Base-by-base conservation (phyloP, 2,329 filamentous ascomycete genomes). In the Paecilomyces variotii region DNA sequence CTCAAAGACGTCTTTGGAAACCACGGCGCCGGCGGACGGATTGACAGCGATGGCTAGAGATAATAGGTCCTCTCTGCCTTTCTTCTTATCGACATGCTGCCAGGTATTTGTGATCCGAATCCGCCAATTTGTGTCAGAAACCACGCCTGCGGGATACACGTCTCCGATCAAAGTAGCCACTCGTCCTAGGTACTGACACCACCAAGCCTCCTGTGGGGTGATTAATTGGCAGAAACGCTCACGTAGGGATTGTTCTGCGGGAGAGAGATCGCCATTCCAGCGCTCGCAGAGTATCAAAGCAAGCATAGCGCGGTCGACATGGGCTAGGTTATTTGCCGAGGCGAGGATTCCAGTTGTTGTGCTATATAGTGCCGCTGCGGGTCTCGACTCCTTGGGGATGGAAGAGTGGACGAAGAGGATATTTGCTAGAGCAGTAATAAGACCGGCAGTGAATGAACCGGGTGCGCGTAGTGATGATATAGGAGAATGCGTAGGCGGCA, bases 281-380 rank as follows among this genome's bases (percentile, higher is more conserved):
- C 91, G 81, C 53, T 88, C 85, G 64, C 86, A 91, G 1, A 90
- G 78, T 0, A 87, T 81, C 3, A 96, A 76, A 0, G 85, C 89
- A 2, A 96, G 78, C 1, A 89, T 72, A 0, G 89, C 87, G 11
- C 91, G 83, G 55, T 86, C 81, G 52, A 85, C 72, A 69, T 97
- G 91, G 1, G 85, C 86, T 27, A 95, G 75, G 0, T 90, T 90
- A 45, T 93, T 90, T 1, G 83, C 80, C 12, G 83, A 81, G 0
- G 85, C 82, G 54, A 92, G 79, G 35, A 88, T 76, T 0, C 89
- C 85, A 0, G 83, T 84, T 4, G 90, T 84, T 1, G 89, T 88
- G 61, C 84, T 79, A 65, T 91, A 86, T n/a, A 96, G 76, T 6
- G 87, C 87, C 55, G 84, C 84, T 2, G 88, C 83, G 0, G 89